These are phyloP conservation scores for Echeveria elegans DNA, from an alignment of 164 flowering plant genomes.

Conservation along the genomic window DNA sequence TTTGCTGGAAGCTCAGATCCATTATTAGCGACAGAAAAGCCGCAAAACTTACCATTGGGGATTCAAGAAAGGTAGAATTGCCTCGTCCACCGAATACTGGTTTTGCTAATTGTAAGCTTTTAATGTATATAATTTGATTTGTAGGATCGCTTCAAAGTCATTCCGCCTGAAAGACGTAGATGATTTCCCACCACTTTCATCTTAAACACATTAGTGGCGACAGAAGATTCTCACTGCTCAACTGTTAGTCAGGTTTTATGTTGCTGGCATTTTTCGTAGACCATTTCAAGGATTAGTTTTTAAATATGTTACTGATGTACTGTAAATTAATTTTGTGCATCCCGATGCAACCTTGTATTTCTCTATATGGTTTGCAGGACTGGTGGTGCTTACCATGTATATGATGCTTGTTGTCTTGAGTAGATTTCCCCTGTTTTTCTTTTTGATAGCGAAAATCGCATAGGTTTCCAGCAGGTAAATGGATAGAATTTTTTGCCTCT, in stretches of 20 bases:
- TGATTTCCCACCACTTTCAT: conserved; percentile 13
- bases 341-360: neutral
- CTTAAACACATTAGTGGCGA: neutral
- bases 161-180: conserved; percentile 11
- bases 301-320: neutral
- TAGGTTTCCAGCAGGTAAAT: neutral
- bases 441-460: no score
- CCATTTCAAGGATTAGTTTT: neutral
- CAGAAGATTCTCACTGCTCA: neutral
- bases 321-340: neutral
- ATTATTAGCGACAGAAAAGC: conserved; percentile 1
- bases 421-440: no score
- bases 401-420: conserved; percentile 1
- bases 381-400: neutral
- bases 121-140: neutral
- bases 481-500: neutral
- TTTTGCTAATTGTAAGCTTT: neutral
- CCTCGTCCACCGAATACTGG: neutral
- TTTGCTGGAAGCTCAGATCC: conserved; percentile 7
- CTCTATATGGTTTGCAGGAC: neutral
- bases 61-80: conserved; percentile 9
- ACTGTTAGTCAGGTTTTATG: neutral
- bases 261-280: neutral
- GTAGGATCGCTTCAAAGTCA: conserved; percentile 7
- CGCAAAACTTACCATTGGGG: neutral